Percentiles rank a stretch among this genome's conserved stretches.
Conservation (phyloP, 306 rosid species). For the Cucurbita maxima region DNA sequence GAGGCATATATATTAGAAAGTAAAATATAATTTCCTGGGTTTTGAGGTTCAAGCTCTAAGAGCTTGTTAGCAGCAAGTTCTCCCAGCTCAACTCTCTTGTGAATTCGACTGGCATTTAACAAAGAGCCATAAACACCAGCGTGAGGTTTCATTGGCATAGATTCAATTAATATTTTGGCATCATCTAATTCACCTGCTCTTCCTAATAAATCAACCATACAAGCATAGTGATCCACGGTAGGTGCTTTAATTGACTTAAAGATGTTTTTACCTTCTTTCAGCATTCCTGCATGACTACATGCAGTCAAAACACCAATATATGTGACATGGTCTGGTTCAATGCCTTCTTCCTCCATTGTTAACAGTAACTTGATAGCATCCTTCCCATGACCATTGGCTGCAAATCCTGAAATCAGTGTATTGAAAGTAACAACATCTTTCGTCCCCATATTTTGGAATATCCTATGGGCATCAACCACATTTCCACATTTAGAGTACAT, state of each 20-base stretch:
- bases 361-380: conserved; percentile 33
- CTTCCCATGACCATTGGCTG: conserved; percentile 46
- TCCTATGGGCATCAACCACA: conserved; percentile 29
- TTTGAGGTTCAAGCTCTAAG: conserved; percentile 44
- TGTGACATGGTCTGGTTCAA: conserved; percentile 43
- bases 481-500: conserved; percentile 59
- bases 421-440: conserved; percentile 53
- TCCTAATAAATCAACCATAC: conserved; percentile 54
- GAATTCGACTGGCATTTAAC: conserved; percentile 44
- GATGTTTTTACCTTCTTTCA: conserved; percentile 36
- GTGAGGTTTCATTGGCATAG: conserved; percentile 52
- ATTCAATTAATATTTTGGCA: conserved; percentile 30
- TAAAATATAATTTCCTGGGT: conserved; percentile 45
- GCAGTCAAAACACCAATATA: conserved; percentile 37
- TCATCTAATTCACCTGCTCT: conserved; percentile 50
- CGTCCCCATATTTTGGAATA: conserved; percentile 33
- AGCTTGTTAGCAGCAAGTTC: conserved; percentile 46
- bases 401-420: conserved; percentile 48
- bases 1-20: conserved; percentile 54
- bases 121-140: conserved; percentile 61
- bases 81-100: conserved; percentile 38
- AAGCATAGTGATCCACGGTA: conserved; percentile 53
- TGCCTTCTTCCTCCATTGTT: conserved; percentile 39
- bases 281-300: conserved; percentile 56
- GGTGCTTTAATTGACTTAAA: conserved; percentile 45